Base-by-base conservation (phyloP, 805 yeast genomes). In the Saturnispora silvae region DNA sequence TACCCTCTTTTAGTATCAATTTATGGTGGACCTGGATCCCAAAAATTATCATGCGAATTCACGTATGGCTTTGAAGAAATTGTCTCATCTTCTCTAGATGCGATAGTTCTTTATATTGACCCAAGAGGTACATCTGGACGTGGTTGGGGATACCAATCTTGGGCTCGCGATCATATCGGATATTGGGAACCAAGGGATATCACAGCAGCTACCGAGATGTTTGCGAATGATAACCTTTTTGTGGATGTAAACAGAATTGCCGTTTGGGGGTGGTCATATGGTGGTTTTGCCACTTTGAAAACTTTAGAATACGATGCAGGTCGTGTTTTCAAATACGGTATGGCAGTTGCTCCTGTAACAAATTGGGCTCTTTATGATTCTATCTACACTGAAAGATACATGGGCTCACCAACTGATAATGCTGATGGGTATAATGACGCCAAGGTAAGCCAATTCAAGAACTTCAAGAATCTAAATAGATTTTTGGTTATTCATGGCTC, bases 241-340 rank as follows among this genome's bases (percentile, higher is more conserved):
- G 65, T 82, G 15, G 79, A 81, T 50, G 47, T 47, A 3, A 61
- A 66, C 1, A 63, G 63, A 40, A 72, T 79, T 4, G 83, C 85
- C 0, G 67, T 81, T 27, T 82, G 92, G 87, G 94, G 94, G 13
- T 82, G 92, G 87, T 78, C 87, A 1, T 82, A 81, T 55, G 94
- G 94, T 38, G 94, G 89, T 1, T 82, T 77, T 51, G 65, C 78
- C 7, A 77, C 89, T 0, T 57, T 82, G 37, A 82, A 82, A 53
- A 79, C 87, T 0, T 52, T 81, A 24, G 94, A 82, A 53, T 65
- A 61, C 33, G 94, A 82, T 51, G 50, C 54, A 11, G 77, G 82
- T 5, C 56, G 69, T 7, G 65, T 68, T 0, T 81, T 82, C 62
- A 75, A 76, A 42, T 82, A 69, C 50, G 92, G 89, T 7, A 73